These are phyloP conservation scores for Crucibulum laeve DNA, from an alignment of 768 basidiomycete genomes.

Conservation along the genomic window DNA sequence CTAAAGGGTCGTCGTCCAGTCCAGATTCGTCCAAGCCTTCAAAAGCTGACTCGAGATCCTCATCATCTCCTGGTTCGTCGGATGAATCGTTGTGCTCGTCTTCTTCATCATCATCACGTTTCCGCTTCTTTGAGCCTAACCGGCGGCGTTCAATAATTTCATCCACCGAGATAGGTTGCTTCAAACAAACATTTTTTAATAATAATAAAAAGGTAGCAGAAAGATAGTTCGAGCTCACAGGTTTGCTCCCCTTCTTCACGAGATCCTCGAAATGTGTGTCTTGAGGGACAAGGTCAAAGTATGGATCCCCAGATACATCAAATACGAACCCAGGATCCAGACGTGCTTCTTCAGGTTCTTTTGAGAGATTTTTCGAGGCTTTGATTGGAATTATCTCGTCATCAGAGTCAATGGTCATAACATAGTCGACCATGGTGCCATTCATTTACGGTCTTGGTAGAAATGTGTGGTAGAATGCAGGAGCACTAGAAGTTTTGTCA, in stretches of 20 bases:
- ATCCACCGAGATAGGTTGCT: conserved; percentile 85
- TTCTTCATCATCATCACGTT: conserved; percentile 42
- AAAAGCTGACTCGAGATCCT: conserved; percentile 21
- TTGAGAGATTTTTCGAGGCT: conserved; percentile 15
- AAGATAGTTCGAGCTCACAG: conserved; percentile 44
- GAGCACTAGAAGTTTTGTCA: background rate
- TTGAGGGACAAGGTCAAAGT: conserved; percentile 47
- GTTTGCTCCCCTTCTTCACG: conserved; percentile 59
- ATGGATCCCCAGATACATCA: conserved; percentile 70
- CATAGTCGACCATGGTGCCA: conserved; percentile 53
- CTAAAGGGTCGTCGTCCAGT: conserved; percentile 28
- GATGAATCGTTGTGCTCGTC: conserved; percentile 26
- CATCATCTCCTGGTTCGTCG: conserved; percentile 21
- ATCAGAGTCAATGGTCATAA: conserved; percentile 85
- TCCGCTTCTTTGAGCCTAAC: conserved; percentile 61
- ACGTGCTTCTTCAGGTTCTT: conserved; percentile 48
- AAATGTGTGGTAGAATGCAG: background rate
- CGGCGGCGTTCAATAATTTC: conserved; percentile 83
- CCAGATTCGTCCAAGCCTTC: conserved; percentile 27
- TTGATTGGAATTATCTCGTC: conserved; percentile 40
- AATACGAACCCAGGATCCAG: conserved; percentile 85
- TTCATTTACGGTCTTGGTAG: background rate
- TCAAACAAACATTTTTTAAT: conserved; percentile 5
- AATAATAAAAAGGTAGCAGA: conserved; percentile 3
- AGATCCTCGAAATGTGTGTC: conserved; percentile 42